These are phyloP conservation scores for Nadsonia starkeyi-henricii DNA, from an alignment of 1,139 yeast species.

Conservation along the genomic window DNA sequence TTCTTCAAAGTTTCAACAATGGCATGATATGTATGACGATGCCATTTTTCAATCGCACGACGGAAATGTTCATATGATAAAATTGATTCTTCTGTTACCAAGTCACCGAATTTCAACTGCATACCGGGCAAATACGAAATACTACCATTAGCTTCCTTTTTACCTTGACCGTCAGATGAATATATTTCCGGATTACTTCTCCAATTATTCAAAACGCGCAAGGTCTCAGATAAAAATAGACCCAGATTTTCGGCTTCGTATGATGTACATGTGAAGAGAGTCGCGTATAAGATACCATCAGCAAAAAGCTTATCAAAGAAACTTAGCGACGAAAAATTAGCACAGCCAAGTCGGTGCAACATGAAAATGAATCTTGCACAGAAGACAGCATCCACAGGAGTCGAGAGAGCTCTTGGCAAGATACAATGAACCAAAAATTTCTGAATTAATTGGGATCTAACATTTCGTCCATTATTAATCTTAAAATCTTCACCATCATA, in stretches of 20 bases:
- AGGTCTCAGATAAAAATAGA: conserved; percentile 47
- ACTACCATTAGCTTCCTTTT: conserved; percentile 2
- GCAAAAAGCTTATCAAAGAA: conserved; percentile 39
- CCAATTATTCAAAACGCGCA: conserved; percentile 37
- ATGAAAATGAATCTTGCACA: conserved; percentile 46
- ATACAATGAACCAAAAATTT: conserved; percentile 50
- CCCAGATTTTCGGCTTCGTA: conserved; percentile 77
- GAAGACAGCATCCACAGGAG: conserved; percentile 75
- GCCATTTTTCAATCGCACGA: conserved; percentile 40
- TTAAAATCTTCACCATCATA: conserved; percentile 12
- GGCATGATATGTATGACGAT: conserved; percentile 34
- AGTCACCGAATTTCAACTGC: conserved; percentile 12
- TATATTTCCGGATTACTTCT: conserved; percentile 20
- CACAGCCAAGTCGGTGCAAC: conserved; percentile 31
- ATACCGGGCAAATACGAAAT: conserved; percentile 14
- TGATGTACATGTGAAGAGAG: conserved; percentile 59
- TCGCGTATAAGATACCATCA: conserved; percentile 38
- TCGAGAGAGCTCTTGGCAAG: conserved; percentile 63
- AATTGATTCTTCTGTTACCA: conserved; percentile 13
- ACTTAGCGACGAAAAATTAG: conserved; percentile 31
- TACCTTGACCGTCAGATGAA: conserved; percentile 21
- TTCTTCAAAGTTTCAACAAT: conserved; percentile 37
- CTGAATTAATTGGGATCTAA: conserved; percentile 19
- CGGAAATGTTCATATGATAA: conserved; percentile 29
- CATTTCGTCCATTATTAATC: conserved; percentile 16